Conservation (phyloP, 108 stramenopile genomes). For the Nitzschia inconspicua region DNA sequence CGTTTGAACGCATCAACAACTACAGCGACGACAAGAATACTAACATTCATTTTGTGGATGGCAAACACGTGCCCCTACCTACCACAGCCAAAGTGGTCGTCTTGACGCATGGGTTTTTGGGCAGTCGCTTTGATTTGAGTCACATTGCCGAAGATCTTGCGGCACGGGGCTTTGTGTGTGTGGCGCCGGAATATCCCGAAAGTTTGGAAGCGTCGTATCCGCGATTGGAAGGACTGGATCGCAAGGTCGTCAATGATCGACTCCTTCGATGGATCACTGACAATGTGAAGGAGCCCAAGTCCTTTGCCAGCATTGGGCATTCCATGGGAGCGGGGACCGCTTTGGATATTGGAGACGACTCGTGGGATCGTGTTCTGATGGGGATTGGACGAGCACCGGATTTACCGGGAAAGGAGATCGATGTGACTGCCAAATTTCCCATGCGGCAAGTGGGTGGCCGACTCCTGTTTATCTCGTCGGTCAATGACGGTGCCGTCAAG, state of each 20-base stretch:
- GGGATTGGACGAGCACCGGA: slow-evolving; percentile 36
- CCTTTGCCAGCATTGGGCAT: slow-evolving; percentile 71
- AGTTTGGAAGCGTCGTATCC: slow-evolving; percentile 68
- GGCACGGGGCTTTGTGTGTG: slow-evolving; percentile 53
- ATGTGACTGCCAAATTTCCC: background rate
- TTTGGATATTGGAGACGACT: slow-evolving; percentile 55
- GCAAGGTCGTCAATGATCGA: slow-evolving; percentile 39
- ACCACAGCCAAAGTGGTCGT: slow-evolving; percentile 41
- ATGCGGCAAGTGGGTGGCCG: slow-evolving; percentile 12
- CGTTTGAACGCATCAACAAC: slow-evolving; percentile 25
- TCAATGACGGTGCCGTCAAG: slow-evolving; percentile 61
- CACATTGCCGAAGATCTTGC: slow-evolving; percentile 70
- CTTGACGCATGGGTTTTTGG: slow-evolving; percentile 60
- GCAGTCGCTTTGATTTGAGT: slow-evolving; percentile 69
- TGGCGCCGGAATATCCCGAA: slow-evolving; percentile 73
- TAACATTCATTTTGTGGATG: slow-evolving; percentile 9
- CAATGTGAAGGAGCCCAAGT: slow-evolving; percentile 28
- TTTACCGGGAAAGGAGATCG: background rate
- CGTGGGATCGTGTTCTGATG: slow-evolving; percentile 66
- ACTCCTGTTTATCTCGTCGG: slow-evolving; percentile 44
- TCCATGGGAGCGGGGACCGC: slow-evolving; percentile 71
- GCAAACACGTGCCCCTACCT: slow-evolving; percentile 27
- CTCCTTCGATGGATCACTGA: slow-evolving; percentile 29
- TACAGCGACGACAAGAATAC: background rate
- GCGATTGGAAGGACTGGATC: slow-evolving; percentile 43